A percentile compares a stretch with the other conserved stretches of the same genome.
phyloP scores from a whole-genome alignment of 805 yeast genomes.

The Nakazawaea laoshanensis region DNA sequence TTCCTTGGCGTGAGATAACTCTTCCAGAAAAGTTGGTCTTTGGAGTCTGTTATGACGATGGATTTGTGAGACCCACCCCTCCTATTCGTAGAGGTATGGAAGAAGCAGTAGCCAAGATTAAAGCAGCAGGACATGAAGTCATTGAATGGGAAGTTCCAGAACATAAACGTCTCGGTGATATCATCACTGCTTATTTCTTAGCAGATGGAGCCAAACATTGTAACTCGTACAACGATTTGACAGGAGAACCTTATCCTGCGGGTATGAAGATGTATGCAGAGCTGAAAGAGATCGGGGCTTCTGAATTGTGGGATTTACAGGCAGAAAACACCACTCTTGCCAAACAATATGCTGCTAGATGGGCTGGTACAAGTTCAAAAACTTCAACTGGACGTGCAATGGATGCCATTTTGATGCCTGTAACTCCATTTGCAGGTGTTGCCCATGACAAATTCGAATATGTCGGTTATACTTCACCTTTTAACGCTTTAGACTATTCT shows the following conservation, averaged over 20 bases:
- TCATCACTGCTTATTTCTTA: constrained; percentile 27
- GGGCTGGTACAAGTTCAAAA: constrained; percentile 27
- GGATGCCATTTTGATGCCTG: constrained; percentile 41
- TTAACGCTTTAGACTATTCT: constrained; percentile 40
- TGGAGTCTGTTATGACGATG: constrained; percentile 34
- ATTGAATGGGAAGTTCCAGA: constrained; percentile 38
- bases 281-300: constrained; percentile 25
- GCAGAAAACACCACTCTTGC: constrained; percentile 28
- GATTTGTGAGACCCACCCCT: constrained; percentile 37
- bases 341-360: constrained; percentile 30
- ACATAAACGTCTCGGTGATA: constrained; percentile 24
- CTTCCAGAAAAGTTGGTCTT: constrained; percentile 29
- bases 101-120: constrained; percentile 20
- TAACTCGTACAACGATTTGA: constrained; percentile 21
- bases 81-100: constrained; percentile 39
- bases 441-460: constrained; percentile 22
- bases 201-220: constrained; percentile 38
- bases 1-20: constrained; percentile 32
- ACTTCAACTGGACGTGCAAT: constrained; percentile 32
- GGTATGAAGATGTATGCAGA: constrained; percentile 29
- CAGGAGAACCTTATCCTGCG: constrained; percentile 39
- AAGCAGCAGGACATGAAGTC: constrained; percentile 40
- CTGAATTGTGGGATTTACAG: constrained; percentile 35
- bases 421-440: constrained; percentile 34
- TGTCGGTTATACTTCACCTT: constrained; percentile 42